Conservation (phyloP, 2,329 filamentous ascomycete species). For the Xylaria sp. region DNA sequence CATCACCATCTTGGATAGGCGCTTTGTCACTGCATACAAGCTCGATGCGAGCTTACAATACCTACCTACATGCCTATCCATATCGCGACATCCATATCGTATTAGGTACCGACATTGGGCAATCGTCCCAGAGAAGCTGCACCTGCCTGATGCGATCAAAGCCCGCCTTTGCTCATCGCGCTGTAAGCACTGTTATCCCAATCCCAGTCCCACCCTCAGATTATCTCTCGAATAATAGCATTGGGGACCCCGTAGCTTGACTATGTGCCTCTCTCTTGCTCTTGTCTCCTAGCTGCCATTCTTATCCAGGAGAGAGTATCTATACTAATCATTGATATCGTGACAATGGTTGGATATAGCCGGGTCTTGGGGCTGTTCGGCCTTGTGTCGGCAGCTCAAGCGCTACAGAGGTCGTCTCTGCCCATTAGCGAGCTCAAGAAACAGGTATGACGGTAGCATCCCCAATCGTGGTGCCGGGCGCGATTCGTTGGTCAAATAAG, state of each 20-base stretch:
- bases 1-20: conserved; percentile 10
- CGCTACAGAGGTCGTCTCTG: conserved; percentile 44
- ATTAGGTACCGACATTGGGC: conserved; percentile 3
- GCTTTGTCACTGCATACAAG: conserved; percentile 18
- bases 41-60: conserved; percentile 21
- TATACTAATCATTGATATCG: conserved; percentile 27
- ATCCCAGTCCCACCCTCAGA: conserved; percentile 7
- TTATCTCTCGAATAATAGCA: conserved; percentile 19
- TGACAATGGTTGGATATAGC: conserved; percentile 38
- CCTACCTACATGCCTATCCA: background rate
- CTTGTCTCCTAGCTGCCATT: conserved; percentile 23
- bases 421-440: conserved; percentile 48
- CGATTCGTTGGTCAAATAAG: background rate
- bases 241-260: conserved; percentile 7
- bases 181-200: conserved; percentile 15
- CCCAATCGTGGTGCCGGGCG: background rate
- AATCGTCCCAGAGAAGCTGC: conserved; percentile 14
- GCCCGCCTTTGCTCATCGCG: conserved; percentile 27
- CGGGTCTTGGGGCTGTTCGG: conserved; percentile 38
- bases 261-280: conserved; percentile 23
- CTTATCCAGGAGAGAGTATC: conserved; percentile 22
- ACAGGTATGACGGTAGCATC: conserved; percentile 40
- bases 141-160: conserved; percentile 34
- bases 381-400: conserved; percentile 41
- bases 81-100: conserved; percentile 17